Evolutionary conservation across 305 asterid species (phyloP).

Genomic region (Fraxinus xanthoxyloides): DNA sequence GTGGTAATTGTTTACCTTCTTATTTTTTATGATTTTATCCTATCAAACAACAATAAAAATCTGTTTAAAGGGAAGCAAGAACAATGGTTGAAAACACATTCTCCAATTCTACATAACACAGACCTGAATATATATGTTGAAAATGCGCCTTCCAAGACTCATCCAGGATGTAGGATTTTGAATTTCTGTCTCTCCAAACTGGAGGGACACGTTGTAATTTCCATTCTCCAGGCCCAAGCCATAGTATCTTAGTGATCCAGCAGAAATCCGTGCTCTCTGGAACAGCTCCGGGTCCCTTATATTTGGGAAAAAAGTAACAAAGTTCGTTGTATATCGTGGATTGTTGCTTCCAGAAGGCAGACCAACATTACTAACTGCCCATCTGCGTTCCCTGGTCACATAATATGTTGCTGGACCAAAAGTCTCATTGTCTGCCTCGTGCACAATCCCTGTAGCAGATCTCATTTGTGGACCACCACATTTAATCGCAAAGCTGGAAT

Average conservation of each 20-base stretch:
- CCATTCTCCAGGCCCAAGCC: conserved; percentile 62
- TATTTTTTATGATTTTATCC: neutral
- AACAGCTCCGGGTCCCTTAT: conserved; percentile 44
- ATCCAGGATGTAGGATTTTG: conserved; percentile 31
- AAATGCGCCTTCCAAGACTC: conserved; percentile 56
- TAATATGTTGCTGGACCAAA: conserved; percentile 71
- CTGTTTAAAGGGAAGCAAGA: neutral
- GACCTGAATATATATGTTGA: conserved; percentile 66
- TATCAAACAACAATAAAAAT: neutral
- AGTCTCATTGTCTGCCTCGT: conserved; percentile 48
- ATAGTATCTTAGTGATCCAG: conserved; percentile 60
- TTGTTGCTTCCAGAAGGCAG: conserved; percentile 26
- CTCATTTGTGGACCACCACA: conserved; percentile 57
- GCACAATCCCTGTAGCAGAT: conserved; percentile 34
- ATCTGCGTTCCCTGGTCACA: conserved; percentile 37
- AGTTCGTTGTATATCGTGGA: conserved; percentile 18
- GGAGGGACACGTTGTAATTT: conserved; percentile 47
- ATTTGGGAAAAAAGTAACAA: neutral
- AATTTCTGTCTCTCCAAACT: conserved; percentile 50
- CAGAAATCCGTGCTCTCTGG: conserved; percentile 50
- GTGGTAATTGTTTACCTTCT: neutral
- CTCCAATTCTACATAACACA: neutral
- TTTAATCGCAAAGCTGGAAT: conserved; percentile 60
- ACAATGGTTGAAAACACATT: neutral
- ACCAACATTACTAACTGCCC: conserved; percentile 89